Evolutionary conservation across 2,329 filamentous ascomycete species (phyloP), one percentile per base, ranked within the genome.

Genomic region (Alternaria longipes): DNA sequence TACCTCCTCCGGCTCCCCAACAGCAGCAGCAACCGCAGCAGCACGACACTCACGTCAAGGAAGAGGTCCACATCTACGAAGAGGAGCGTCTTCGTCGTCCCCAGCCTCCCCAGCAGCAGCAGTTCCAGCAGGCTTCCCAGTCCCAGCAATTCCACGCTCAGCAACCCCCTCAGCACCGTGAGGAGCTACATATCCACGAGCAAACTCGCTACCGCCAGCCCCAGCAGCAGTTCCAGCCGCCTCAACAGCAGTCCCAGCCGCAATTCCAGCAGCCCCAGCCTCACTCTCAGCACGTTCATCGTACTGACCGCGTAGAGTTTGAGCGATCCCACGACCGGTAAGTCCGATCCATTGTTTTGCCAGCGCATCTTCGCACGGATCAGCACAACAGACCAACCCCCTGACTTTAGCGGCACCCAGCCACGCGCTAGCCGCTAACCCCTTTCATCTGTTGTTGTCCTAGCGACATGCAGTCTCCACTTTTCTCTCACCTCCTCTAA

Each of bases 61-160:
- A 96, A 88, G 91, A 97, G 86, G 88, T 96, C 84, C 90, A 91
- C 82, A 89, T 92, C 84, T 88, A 86, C 84, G 89, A 92, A 84
- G 89, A 92, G 84, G 89, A 94, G 82, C 87, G 84, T 81, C 84
- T 89, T 84, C 89, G 86, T 85, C 90, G 89, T 87, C 89, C 90
- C 87, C 90, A 85, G 57, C 65, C 52, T 8, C 67, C 56, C 44
- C 60, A 60, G 36, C 50, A 36, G 36, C 50, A 34, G 32, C 34
- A 55, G 22, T 30, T 47, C 16, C 53, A 59, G 50, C 53, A 40
- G 54, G 3, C 54, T 56, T 22, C 53, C 42, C 53, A 50, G 54
- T 36, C 36, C 28, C 51, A 56, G 36, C 56, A 55, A 26, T 18
- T 47, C 12, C 53, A 52, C 54, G 40, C 56, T 18, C 51, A 60